Evolutionary conservation across 768 basidiomycete species (phyloP), one percentile per base, ranked within the genome.

Genomic region (Suillus clintonianus): DNA sequence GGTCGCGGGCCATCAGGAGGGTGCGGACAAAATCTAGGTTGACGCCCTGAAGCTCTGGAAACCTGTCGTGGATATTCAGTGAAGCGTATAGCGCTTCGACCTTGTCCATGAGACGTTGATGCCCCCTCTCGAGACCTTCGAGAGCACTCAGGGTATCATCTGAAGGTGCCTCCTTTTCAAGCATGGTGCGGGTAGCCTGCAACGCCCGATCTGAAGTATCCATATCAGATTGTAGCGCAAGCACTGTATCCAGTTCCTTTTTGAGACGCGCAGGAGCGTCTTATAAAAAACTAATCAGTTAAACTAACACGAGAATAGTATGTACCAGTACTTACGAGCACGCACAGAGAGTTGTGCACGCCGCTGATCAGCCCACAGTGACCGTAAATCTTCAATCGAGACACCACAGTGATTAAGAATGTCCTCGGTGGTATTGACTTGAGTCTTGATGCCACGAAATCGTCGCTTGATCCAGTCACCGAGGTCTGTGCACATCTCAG

Each of bases 401-500:
- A 43, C 42, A 19, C 42, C 42, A 19, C 42, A 43, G 42, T 3
- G 6, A 43, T 6, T n/a, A n/a, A 43, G 42, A 9, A 43, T n/a
- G 42, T 43, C 42, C 42, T 43, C 0, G 6, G 42, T n/a, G 19
- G 42, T 5, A 9, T 43, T 43, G 17, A 5, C 7, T 43, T 65
- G 62, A 48, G 8, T 57, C 19, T 57, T 9, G 6, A 74, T 60
- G 2, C 72, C 70, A 30, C 68, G 63, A 2, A 72, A 62, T 9
- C 69, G 66, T 6, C 72, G 65, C 1, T 57, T 59, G 10, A 80
- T 64, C 79, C 79, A 81, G 3, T 63, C 61, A 0, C 79, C 78
- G 2, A 81, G 70, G 17, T 75, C 72, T 19, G 70, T 65, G 1
- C 67, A 62, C 4, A 73, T 62, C 15, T 77, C 74, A 0, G 24